These are phyloP conservation scores for Diplodia corticola DNA, from an alignment of 2,329 filamentous ascomycete species.

Conservation along the genomic window DNA sequence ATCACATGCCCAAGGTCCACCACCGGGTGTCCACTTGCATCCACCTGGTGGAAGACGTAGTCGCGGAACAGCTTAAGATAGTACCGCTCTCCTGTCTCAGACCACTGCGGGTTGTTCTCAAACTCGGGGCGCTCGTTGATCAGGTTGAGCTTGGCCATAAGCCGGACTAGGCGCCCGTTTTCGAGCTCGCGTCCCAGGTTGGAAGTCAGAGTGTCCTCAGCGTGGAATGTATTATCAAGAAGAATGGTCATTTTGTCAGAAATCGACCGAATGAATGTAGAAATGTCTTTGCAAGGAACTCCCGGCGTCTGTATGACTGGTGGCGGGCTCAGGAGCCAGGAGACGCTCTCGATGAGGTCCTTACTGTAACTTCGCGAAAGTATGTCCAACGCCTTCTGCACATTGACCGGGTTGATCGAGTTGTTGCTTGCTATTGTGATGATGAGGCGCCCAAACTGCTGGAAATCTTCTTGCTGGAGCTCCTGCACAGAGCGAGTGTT, in stretches of 20 bases:
- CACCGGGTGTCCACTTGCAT: constrained; percentile 77
- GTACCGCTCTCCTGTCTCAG: constrained; percentile 89
- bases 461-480: constrained; percentile 83
- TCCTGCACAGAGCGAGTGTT: constrained; percentile 67
- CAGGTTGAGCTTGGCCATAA: constrained; percentile 79
- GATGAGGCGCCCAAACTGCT: constrained; percentile 80
- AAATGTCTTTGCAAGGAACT: constrained; percentile 66
- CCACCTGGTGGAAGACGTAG: constrained; percentile 95
- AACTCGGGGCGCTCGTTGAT: constrained; percentile 90
- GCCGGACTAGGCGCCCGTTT: constrained; percentile 79
- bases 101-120: constrained; percentile 74
- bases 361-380: constrained; percentile 69
- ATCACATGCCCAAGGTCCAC: constrained; percentile 87
- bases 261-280: constrained; percentile 76
- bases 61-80: constrained; percentile 93
- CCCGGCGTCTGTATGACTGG: constrained; percentile 38
- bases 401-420: constrained; percentile 59
- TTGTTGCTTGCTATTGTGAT: constrained; percentile 77
- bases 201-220: constrained; percentile 71
- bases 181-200: constrained; percentile 80
- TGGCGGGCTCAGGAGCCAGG: constrained; percentile 75
- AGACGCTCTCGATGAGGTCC: constrained; percentile 75
- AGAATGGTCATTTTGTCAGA: constrained; percentile 72
- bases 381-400: constrained; percentile 50
- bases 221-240: constrained; percentile 77